Evolutionary conservation across 176 grass and related monocot genomes (phyloP).

Genomic region (Aegilops speltoides): DNA sequence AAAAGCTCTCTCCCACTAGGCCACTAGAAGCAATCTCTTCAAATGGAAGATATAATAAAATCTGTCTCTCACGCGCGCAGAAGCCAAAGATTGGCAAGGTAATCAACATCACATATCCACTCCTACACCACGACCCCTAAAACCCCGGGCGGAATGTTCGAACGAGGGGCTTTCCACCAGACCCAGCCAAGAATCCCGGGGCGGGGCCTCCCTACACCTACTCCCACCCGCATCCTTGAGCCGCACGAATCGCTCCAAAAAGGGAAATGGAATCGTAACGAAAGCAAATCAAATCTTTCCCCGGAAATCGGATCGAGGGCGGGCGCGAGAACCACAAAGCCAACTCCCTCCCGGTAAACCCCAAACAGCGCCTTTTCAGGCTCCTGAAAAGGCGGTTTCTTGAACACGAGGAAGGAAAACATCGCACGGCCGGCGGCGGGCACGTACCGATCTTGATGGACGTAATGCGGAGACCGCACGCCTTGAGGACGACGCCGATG

Average conservation of each 20-base stretch:
- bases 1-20: background rate
- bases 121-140: constrained; percentile 1
- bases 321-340: background rate
- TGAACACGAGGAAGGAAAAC: background rate
- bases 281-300: constrained; percentile 26
- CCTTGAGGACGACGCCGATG: constrained; percentile 67
- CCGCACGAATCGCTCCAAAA: constrained; percentile 34
- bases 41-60: background rate
- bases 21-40: constrained; percentile 18
- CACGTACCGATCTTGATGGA: constrained; percentile 69
- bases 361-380: background rate
- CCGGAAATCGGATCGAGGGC: constrained; percentile 35
- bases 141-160: constrained; percentile 31
- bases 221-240: constrained; percentile 20
- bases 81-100: constrained; percentile 32
- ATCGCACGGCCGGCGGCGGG: background rate
- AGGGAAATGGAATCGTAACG: background rate
- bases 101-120: constrained; percentile 28
- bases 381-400: background rate
- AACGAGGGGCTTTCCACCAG: constrained; percentile 49
- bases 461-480: constrained; percentile 69
- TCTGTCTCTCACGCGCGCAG: background rate
- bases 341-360: background rate
- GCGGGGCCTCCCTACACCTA: constrained; percentile 31
- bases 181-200: constrained; percentile 11